Base-by-base conservation (phyloP, 139 green algal genomes). In the Picochlorum sp. region DNA sequence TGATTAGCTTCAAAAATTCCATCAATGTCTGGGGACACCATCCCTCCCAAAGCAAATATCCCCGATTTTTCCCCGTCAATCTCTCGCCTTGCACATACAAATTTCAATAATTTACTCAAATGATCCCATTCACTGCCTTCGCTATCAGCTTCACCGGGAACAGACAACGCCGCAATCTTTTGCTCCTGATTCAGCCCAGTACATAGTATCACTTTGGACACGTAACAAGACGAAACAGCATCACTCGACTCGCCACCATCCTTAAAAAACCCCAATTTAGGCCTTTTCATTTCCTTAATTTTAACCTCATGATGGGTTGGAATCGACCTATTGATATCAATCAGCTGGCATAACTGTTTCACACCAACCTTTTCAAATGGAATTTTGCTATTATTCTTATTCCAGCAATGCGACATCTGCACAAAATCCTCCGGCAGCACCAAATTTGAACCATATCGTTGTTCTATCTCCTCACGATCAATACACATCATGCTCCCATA, bases 41-140 rank as follows among this genome's bases (percentile, higher is more conserved):
- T 31, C 1, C 84, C 84, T 0, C 84, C 84, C 55, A 91, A 57
- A 16, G 69, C 57, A 4, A 67, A 59, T 56, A 91, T 74, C 35
- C 81, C 78, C 37, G 64, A 67, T 6, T 73, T 72, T 10, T 63
- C 40, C 18, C 64, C 49, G 26, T 58, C 59, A 26, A 8, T 33
- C 60, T 80, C 64, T 64, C 55, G 33, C 18, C 74, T 63, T 29
- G 67, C 66, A 16, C 74, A 73, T 53, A 87, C 62, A 41, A 87
- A 79, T 56, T 81, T 75, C 57, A 85, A 68, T 51, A 73, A 54
- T 26, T 69, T 47, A 51, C 50, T 14, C 43, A 82, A 28, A 43
- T 81, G 67, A 5, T 68, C 26, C 13, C 57, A 61, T 1, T 25
- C 35, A 12, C 35, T 12, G 12, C 35, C 12, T 41, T 9, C 35